Evolutionary conservation across 495 filamentous ascomycete genomes (phyloP), one percentile per base, ranked within the genome.

Genomic region (Hypoxylon rickii): DNA sequence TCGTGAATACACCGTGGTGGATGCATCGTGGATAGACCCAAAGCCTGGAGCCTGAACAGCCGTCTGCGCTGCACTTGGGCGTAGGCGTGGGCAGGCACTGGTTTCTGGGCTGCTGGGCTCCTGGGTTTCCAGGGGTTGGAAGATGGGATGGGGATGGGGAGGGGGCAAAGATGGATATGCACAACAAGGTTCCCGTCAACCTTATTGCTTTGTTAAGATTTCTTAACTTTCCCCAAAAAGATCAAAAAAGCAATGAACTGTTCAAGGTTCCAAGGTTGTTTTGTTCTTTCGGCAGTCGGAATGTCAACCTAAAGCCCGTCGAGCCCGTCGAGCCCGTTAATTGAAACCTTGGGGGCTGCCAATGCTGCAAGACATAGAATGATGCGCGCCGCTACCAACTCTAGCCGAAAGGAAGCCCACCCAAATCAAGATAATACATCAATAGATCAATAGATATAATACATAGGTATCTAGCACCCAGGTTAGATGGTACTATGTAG

Each of bases 311-410:
- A 64, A 51, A 51, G 51, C 50, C 50, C 58, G 55, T 55, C n/a
- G n/a, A n/a, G n/a, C n/a, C n/a, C n/a, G n/a, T n/a, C n/a, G n/a
- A 51, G 51, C 50, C 50, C 58, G 55, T 55, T 36, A 43, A 60
- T 64, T 55, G 51, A 64, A 60, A 60, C 60, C 48, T 59, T 59
- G 50, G 45, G 51, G 55, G 54, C 41, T 51, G 59, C 49, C 49
- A 58, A 59, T 59, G 48, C 49, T 63, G 59, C 55, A 64, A 64
- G 60, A 64, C 60, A 64, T 64, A 47, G 48, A 45, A 64, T 64
- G 60, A 64, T 64, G 60, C 55, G 60, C 60, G 55, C 60, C 55
- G 55, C 60, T 64, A 47, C 55, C 50, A 63, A 46, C 55, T 55
- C 61, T 55, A 59, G 39, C 51, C 29, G 49, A 41, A 43, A 63